Conservation (phyloP, 148 eudicot species). For the Suaeda aralocaspica region DNA sequence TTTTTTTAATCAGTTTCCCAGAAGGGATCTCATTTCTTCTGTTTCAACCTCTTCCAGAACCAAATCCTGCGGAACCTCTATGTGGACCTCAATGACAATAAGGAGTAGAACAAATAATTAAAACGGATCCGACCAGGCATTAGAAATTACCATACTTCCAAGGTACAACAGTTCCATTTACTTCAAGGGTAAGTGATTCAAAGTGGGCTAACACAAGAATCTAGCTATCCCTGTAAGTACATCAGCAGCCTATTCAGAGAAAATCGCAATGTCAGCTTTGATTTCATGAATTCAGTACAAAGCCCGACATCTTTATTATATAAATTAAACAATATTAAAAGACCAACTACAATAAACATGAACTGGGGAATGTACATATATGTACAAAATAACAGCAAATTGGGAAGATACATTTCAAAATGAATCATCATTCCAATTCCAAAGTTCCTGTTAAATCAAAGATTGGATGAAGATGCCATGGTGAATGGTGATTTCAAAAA, state of each 20-base stretch:
- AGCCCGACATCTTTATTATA: background rate
- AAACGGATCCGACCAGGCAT: constrained; percentile 17
- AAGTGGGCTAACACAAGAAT: constrained; percentile 66
- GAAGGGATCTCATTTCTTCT: constrained; percentile 84
- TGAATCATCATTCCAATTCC: too few species aligned
- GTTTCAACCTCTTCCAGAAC: constrained; percentile 59
- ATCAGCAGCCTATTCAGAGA: constrained; percentile 52
- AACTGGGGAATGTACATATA: constrained; percentile 1
- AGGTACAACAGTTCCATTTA: constrained; percentile 60
- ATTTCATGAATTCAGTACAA: background rate
- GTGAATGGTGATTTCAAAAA: background rate
- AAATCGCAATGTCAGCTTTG: constrained; percentile 4
- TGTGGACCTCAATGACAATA: constrained; percentile 45
- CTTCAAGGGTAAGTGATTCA: constrained; percentile 62
- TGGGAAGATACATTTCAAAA: too few species aligned
- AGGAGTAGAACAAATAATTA: constrained; percentile 9
- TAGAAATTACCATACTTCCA: background rate
- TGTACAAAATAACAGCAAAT: too few species aligned
- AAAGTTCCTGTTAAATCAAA: too few species aligned
- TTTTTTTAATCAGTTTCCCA: constrained; percentile 69
- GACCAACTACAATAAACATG: background rate
- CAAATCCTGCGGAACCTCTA: constrained; percentile 56
- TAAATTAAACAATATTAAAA: constrained; percentile 7
- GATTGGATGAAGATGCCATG: too few species aligned
- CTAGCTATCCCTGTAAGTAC: constrained; percentile 70